Percentiles rank a stretch among this genome's conserved stretches.
Conservation (phyloP, 129 eudicot genomes). For the Saposhnikovia divaricata region DNA sequence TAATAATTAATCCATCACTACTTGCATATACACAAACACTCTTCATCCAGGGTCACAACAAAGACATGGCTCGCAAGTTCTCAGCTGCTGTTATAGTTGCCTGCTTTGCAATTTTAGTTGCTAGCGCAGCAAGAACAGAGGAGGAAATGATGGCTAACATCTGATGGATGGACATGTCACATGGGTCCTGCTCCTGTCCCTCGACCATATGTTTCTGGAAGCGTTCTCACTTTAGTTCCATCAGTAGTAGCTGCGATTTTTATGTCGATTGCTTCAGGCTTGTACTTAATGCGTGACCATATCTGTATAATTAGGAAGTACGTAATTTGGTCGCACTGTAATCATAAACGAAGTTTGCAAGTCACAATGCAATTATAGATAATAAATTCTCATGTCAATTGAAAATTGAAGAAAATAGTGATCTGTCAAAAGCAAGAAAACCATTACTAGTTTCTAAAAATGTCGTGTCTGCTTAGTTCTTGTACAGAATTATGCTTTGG, state of each 20-base stretch:
- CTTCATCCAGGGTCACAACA: neutral
- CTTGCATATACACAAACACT: neutral
- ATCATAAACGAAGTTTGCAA: too few relatives aligned
- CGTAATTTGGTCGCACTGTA: neutral
- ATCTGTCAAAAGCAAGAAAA: too few relatives aligned
- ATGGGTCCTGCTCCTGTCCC: constrained; percentile 1
- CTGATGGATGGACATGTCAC: constrained; percentile 3
- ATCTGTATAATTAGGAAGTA: neutral
- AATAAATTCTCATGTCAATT: too few relatives aligned
- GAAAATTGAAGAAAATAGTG: too few relatives aligned
- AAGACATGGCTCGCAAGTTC: neutral
- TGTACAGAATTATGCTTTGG: too few relatives aligned
- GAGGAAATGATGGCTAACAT: neutral
- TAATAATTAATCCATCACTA: too few relatives aligned
- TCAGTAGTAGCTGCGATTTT: neutral
- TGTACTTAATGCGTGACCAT: neutral
- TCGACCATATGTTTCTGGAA: neutral
- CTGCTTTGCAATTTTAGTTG: neutral
- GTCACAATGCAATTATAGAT: too few relatives aligned
- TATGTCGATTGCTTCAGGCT: neutral
- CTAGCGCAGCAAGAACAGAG: neutral
- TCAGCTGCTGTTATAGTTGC: neutral
- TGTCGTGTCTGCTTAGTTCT: too few relatives aligned
- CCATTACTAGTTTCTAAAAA: too few relatives aligned
- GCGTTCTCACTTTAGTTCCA: neutral